phyloP scores from a whole-genome alignment of 768 basidiomycete species.

The Tulasnella sp. region DNA sequence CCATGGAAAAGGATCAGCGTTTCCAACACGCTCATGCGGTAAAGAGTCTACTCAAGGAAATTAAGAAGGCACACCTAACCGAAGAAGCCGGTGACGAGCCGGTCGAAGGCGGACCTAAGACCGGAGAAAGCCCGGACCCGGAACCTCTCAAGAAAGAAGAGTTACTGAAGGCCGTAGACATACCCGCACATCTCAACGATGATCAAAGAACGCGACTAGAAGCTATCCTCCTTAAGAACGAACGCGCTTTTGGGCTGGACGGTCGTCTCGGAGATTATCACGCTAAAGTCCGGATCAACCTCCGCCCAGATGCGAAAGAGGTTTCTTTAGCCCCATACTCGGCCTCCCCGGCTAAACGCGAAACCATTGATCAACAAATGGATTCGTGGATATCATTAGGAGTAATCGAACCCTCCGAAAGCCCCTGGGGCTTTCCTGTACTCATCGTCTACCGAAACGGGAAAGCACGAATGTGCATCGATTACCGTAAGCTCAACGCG shows the following conservation, averaged over 20 bases:
- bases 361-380: slow-evolving; percentile 38
- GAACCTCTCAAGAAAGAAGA: slow-evolving; percentile 16
- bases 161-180: slow-evolving; percentile 30
- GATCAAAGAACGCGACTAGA: slow-evolving; percentile 27
- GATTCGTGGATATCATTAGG: slow-evolving; percentile 40
- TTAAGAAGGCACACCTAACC: background rate
- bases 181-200: slow-evolving; percentile 33
- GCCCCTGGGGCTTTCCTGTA: slow-evolving; percentile 41
- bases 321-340: slow-evolving; percentile 35
- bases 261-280: slow-evolving; percentile 38
- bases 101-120: slow-evolving; percentile 39
- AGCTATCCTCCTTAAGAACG: slow-evolving; percentile 31
- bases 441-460: slow-evolving; percentile 42
- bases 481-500: no score
- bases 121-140: slow-evolving; percentile 34
- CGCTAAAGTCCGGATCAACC: slow-evolving; percentile 34
- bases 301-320: slow-evolving; percentile 34
- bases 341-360: slow-evolving; percentile 34
- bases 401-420: slow-evolving; percentile 44
- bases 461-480: slow-evolving; percentile 41
- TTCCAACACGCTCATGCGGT: background rate
- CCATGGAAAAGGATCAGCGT: background rate
- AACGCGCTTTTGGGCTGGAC: slow-evolving; percentile 38
- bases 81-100: slow-evolving; percentile 31
- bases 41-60: background rate